Evolutionary conservation across 805 yeast genomes (phyloP).

Genomic region (Saturnispora silvae): DNA sequence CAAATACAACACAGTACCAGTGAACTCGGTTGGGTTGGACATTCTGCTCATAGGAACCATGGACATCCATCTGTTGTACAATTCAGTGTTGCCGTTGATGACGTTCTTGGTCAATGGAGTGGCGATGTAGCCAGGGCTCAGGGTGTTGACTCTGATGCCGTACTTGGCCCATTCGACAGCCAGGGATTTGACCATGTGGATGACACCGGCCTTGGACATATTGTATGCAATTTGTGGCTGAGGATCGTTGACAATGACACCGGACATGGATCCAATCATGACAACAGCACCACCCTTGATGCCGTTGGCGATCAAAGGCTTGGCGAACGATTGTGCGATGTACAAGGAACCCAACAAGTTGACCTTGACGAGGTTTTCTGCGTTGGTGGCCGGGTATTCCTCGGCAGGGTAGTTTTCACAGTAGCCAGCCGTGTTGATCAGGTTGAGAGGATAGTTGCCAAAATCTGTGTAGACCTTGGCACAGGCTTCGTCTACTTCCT

Average conservation of each 20-base stretch:
- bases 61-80: conserved; percentile 64
- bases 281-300: conserved; percentile 50
- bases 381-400: conserved; percentile 62
- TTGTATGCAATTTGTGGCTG: conserved; percentile 75
- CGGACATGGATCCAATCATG: conserved; percentile 72
- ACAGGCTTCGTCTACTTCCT: conserved; percentile 46
- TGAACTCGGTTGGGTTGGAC: conserved; percentile 79
- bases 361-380: conserved; percentile 58
- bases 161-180: conserved; percentile 78
- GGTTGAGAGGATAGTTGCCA: conserved; percentile 49
- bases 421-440: conserved; percentile 77
- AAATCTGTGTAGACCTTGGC: conserved; percentile 45
- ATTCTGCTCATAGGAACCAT: conserved; percentile 69
- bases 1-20: conserved; percentile 65
- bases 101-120: conserved; percentile 73
- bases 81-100: conserved; percentile 41
- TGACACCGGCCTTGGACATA: conserved; percentile 81
- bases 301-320: conserved; percentile 47
- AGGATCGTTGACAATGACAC: conserved; percentile 66
- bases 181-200: conserved; percentile 63
- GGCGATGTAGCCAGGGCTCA: conserved; percentile 72
- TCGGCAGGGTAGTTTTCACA: conserved; percentile 73
- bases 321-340: conserved; percentile 65
- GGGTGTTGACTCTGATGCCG: conserved; percentile 65
- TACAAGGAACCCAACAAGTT: conserved; percentile 67